Percentiles rank a stretch among this genome's conserved stretches.
These are phyloP conservation scores for Alternaria burnsii DNA, from an alignment of 2,329 filamentous ascomycete genomes.

Conservation along the genomic window DNA sequence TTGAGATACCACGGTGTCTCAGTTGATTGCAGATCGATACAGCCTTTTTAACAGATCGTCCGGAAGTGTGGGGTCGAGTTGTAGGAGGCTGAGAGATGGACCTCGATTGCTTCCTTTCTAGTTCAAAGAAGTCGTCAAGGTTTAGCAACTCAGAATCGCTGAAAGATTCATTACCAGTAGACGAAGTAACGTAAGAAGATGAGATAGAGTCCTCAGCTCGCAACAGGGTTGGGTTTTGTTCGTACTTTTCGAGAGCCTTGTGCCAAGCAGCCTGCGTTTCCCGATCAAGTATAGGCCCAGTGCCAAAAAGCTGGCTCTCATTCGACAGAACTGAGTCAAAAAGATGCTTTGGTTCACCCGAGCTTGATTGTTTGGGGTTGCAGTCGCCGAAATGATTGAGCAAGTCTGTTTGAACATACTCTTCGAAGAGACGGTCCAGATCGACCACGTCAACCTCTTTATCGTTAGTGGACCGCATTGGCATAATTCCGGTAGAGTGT, in stretches of 20 bases:
- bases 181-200: slow-evolving; percentile 39
- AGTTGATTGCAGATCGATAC: slow-evolving; percentile 32
- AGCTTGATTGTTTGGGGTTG: slow-evolving; percentile 59
- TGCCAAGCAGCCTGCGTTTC: slow-evolving; percentile 62
- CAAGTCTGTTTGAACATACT: slow-evolving; percentile 68
- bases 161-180: slow-evolving; percentile 39
- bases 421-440: slow-evolving; percentile 69
- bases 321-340: slow-evolving; percentile 62
- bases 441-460: slow-evolving; percentile 65
- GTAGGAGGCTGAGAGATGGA: slow-evolving; percentile 46
- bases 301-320: slow-evolving; percentile 58
- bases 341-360: slow-evolving; percentile 61
- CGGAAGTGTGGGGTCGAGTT: slow-evolving; percentile 34
- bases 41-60: slow-evolving; percentile 37
- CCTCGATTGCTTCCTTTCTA: slow-evolving; percentile 35
- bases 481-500: slow-evolving; percentile 35
- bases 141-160: slow-evolving; percentile 46
- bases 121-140: slow-evolving; percentile 42
- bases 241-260: slow-evolving; percentile 61
- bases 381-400: slow-evolving; percentile 57
- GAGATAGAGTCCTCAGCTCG: slow-evolving; percentile 35
- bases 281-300: slow-evolving; percentile 60
- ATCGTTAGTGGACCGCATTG: slow-evolving; percentile 58
- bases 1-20: slow-evolving; percentile 34
- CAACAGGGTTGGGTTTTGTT: slow-evolving; percentile 59